Percentiles rank a stretch among this genome's conserved stretches.
These are phyloP conservation scores for Fonsecaea pedrosoi DNA, from an alignment of 2,329 filamentous ascomycete species.

Conservation along the genomic window DNA sequence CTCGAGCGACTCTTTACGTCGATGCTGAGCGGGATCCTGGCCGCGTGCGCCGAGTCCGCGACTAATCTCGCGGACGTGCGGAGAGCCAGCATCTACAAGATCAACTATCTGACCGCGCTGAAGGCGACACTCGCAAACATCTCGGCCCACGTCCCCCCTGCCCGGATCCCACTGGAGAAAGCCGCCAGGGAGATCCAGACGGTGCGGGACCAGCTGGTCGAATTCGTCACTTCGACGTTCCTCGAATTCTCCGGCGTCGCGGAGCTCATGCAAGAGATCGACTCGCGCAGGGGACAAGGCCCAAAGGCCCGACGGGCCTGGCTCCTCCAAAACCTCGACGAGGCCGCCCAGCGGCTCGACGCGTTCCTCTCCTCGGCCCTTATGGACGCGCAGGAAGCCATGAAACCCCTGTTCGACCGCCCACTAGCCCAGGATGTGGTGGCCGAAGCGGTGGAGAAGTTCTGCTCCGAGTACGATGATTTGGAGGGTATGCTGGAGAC, in stretches of 20 bases:
- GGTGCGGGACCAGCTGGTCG: conserved; percentile 30
- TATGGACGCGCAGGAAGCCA: conserved; percentile 85
- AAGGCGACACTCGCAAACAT: conserved; percentile 67
- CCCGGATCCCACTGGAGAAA: conserved; percentile 32
- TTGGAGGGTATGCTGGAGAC: conserved; percentile 64
- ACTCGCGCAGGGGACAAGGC: conserved; percentile 19
- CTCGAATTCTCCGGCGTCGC: conserved; percentile 35
- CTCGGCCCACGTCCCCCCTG: conserved; percentile 48
- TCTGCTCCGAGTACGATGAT: conserved; percentile 82
- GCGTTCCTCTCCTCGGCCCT: conserved; percentile 90
- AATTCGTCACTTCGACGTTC: conserved; percentile 30
- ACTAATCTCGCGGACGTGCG: conserved; percentile 42
- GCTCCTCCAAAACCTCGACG: conserved; percentile 58
- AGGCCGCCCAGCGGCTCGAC: conserved; percentile 74
- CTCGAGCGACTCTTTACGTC: conserved; percentile 78
- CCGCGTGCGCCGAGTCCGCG: conserved; percentile 73
- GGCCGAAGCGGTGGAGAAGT: conserved; percentile 79
- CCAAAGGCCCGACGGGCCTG: conserved; percentile 35
- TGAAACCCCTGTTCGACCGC: conserved; percentile 75
- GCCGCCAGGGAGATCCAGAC: conserved; percentile 31
- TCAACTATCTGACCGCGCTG: conserved; percentile 55
- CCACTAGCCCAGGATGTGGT: conserved; percentile 76
- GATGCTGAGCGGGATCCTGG: conserved; percentile 86
- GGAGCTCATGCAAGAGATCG: conserved; percentile 33
- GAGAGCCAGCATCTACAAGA: conserved; percentile 57